These are phyloP conservation scores for Termitomyces sp. DNA, from an alignment of 768 basidiomycete species.

Conservation along the genomic window DNA sequence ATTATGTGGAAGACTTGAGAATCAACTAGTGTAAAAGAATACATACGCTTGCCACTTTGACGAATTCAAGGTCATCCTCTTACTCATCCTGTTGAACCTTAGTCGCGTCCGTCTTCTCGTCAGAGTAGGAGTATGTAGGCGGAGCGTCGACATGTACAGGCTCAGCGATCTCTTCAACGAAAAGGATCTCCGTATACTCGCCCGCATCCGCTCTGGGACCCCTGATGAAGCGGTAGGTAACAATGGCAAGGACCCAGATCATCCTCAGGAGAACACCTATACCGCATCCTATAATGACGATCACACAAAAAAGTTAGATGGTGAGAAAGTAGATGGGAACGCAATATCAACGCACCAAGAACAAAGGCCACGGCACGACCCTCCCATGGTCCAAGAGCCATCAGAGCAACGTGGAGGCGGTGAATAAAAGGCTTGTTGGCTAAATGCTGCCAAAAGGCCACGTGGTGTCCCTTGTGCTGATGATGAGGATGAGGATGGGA, in stretches of 20 bases:
- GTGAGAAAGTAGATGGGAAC: neutral
- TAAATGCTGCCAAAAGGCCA: slow-evolving; percentile 21
- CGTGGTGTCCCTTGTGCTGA: slow-evolving; percentile 18
- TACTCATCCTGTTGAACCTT: slow-evolving; percentile 12
- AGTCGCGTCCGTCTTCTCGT: slow-evolving; percentile 37
- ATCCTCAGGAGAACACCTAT: slow-evolving; percentile 79
- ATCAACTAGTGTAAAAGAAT: neutral
- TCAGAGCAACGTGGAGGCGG: slow-evolving; percentile 61
- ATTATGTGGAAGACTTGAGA: neutral
- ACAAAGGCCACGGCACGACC: slow-evolving; percentile 80
- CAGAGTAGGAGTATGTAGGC: slow-evolving; percentile 47
- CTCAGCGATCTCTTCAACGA: slow-evolving; percentile 38
- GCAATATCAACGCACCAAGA: slow-evolving; percentile 40
- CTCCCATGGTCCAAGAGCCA: slow-evolving; percentile 76
- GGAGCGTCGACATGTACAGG: slow-evolving; percentile 40
- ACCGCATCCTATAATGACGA: slow-evolving; percentile 54
- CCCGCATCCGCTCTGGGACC: slow-evolving; percentile 37
- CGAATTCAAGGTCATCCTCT: neutral
- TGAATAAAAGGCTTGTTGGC: slow-evolving; percentile 39
- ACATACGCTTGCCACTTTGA: neutral
- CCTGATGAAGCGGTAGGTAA: slow-evolving; percentile 51
- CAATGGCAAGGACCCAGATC: slow-evolving; percentile 65
- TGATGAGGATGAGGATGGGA: slow-evolving; percentile 18
- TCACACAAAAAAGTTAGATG: neutral
- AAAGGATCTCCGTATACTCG: slow-evolving; percentile 36